These are phyloP conservation scores for Przewalskia tangutica DNA, from an alignment of 257 asterid species.

Conservation along the genomic window DNA sequence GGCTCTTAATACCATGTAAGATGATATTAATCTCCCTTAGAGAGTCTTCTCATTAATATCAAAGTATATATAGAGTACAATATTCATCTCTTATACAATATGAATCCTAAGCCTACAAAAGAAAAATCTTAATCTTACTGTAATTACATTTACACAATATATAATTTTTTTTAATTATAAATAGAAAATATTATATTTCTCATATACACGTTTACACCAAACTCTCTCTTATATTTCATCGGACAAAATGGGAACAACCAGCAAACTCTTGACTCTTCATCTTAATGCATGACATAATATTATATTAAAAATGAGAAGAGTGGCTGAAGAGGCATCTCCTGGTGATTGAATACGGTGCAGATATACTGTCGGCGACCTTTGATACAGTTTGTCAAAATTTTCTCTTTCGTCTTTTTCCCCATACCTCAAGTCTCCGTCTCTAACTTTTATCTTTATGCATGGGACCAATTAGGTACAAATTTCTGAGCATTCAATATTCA, in stretches of 20 bases:
- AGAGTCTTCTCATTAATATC: too few species aligned
- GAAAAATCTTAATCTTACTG: too few species aligned
- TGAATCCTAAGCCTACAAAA: too few species aligned
- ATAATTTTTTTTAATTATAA: too few species aligned
- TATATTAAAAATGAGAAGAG: neutral
- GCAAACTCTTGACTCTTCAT: neutral
- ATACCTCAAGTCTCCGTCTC: neutral
- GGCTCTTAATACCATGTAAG: too few species aligned
- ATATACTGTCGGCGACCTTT: slow-evolving; percentile 8
- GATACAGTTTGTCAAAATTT: neutral
- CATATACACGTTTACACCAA: too few species aligned
- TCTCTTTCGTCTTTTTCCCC: neutral
- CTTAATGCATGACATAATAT: neutral
- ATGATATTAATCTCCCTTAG: too few species aligned
- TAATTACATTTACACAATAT: too few species aligned
- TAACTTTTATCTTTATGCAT: neutral
- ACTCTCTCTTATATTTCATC: neutral
- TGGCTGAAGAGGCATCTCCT: neutral
- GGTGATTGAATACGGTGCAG: neutral
- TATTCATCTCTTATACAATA: too few species aligned
- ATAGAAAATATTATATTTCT: too few species aligned
- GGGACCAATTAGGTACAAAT: neutral
- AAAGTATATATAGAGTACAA: too few species aligned
- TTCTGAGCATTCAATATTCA: neutral
- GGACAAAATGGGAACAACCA: neutral